A percentile compares a stretch with the other conserved stretches of the same genome.
These are phyloP conservation scores for Malassezia brasiliensis DNA, from an alignment of 1,284 basidiomycete species.

Conservation along the genomic window DNA sequence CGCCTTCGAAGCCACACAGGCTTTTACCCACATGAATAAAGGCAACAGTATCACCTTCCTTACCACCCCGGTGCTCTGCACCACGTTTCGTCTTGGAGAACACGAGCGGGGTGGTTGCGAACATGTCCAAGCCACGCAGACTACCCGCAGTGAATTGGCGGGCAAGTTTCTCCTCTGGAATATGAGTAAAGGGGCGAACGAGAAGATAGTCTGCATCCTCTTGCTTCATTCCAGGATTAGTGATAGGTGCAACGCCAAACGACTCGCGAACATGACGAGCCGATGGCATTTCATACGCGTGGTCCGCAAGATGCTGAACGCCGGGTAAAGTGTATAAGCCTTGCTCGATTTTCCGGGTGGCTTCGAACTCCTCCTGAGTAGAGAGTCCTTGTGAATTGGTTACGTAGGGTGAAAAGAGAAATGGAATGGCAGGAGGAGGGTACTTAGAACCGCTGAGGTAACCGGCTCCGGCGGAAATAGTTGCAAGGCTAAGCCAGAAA, in stretches of 20 bases:
- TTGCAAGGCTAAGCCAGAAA: neutral
- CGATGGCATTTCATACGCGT: conserved; percentile 19
- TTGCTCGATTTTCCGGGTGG: neutral
- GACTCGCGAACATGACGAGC: conserved; percentile 20
- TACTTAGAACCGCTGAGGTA: conserved; percentile 11
- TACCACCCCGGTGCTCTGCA: conserved; percentile 28
- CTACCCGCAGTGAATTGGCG: conserved; percentile 77
- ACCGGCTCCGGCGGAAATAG: neutral
- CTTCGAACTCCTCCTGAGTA: neutral
- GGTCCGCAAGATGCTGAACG: conserved; percentile 38
- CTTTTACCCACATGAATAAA: conserved; percentile 74
- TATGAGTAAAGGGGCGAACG: conserved; percentile 61
- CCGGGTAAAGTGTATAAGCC: conserved; percentile 58
- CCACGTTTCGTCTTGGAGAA: conserved; percentile 37
- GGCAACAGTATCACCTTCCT: conserved; percentile 45
- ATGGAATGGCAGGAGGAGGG: conserved; percentile 12
- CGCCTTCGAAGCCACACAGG: conserved; percentile 80
- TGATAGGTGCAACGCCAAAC: conserved; percentile 16
- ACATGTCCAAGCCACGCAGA: conserved; percentile 61
- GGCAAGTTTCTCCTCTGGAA: conserved; percentile 61
- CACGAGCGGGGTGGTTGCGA: conserved; percentile 33
- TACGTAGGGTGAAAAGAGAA: conserved; percentile 12
- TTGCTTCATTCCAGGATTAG: conserved; percentile 1
- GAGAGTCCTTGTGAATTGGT: neutral
- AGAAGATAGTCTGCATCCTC: conserved; percentile 27